These are phyloP conservation scores for Cyphellophora europaea DNA, from an alignment of 2,329 filamentous ascomycete species.

Conservation along the genomic window DNA sequence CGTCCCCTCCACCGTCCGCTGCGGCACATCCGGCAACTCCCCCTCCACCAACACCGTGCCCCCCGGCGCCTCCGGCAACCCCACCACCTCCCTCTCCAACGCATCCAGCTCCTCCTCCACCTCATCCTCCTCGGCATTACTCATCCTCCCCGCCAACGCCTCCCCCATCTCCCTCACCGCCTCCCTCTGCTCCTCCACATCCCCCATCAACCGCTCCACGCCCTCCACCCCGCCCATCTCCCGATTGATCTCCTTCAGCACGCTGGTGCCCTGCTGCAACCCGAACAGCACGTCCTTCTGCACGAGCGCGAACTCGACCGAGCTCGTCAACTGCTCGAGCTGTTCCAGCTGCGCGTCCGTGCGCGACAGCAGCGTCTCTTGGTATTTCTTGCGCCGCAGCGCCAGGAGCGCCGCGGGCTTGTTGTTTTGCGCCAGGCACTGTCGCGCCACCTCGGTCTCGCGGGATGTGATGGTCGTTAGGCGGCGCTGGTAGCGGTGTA, in stretches of 20 bases:
- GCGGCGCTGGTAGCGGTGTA: conserved; percentile 89
- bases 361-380: conserved; percentile 77
- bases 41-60: conserved; percentile 16
- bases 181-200: conserved; percentile 78
- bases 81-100: conserved; percentile 56
- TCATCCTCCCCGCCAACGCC: conserved; percentile 78
- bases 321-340: conserved; percentile 76
- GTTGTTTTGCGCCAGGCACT: conserved; percentile 72
- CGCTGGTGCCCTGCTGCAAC: conserved; percentile 79
- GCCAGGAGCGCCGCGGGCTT: conserved; percentile 76
- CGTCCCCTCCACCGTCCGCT: conserved; percentile 20
- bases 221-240: conserved; percentile 94
- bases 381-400: conserved; percentile 91
- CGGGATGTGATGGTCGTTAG: conserved; percentile 77
- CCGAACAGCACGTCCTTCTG: conserved; percentile 95
- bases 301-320: conserved; percentile 90
- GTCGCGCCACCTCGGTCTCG: conserved; percentile 76
- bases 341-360: conserved; percentile 92
- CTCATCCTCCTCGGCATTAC: conserved; percentile 92
- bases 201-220: conserved; percentile 91
- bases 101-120: conserved; percentile 90
- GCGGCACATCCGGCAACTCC: conserved; percentile 30
- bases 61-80: conserved; percentile 24
- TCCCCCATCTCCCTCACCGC: conserved; percentile 96
- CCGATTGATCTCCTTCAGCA: conserved; percentile 80